Evolutionary conservation across 306 rosid species (phyloP).

Genomic region (Carpinus fangiana): DNA sequence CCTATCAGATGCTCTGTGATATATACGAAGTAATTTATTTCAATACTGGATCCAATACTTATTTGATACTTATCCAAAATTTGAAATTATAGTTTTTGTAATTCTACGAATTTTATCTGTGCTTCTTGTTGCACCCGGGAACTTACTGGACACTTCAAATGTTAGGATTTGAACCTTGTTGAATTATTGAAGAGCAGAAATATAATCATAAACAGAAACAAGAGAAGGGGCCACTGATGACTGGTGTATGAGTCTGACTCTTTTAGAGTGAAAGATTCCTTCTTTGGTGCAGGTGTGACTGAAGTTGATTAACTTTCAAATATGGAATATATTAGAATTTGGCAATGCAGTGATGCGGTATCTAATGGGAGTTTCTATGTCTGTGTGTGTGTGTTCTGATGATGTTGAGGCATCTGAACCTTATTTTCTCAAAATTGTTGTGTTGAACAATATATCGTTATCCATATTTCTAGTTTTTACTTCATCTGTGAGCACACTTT

Average conservation of each 20-base stretch:
- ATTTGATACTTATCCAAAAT: background rate
- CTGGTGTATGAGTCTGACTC: background rate
- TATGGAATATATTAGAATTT: background rate
- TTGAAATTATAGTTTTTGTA: background rate
- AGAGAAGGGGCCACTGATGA: background rate
- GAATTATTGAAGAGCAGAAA: background rate
- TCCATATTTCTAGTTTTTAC: background rate
- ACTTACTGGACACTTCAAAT: background rate
- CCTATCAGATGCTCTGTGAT: background rate
- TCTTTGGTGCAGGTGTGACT: constrained; percentile 1
- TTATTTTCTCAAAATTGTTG: background rate
- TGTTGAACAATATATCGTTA: background rate
- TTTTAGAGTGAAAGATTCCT: background rate
- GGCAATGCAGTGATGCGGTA: background rate
- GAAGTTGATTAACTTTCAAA: background rate
- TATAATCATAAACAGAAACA: background rate
- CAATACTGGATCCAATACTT: background rate
- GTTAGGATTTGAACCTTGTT: background rate
- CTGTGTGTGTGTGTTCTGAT: background rate
- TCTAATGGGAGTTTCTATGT: background rate
- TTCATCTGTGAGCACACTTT: background rate
- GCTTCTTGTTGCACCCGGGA: background rate
- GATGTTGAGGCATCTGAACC: background rate
- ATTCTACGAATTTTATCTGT: background rate
- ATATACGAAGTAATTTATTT: background rate